Percentiles rank a stretch among this genome's conserved stretches.
Conservation (phyloP, 169 alveolate genomes). For the Plasmodium sp. region DNA sequence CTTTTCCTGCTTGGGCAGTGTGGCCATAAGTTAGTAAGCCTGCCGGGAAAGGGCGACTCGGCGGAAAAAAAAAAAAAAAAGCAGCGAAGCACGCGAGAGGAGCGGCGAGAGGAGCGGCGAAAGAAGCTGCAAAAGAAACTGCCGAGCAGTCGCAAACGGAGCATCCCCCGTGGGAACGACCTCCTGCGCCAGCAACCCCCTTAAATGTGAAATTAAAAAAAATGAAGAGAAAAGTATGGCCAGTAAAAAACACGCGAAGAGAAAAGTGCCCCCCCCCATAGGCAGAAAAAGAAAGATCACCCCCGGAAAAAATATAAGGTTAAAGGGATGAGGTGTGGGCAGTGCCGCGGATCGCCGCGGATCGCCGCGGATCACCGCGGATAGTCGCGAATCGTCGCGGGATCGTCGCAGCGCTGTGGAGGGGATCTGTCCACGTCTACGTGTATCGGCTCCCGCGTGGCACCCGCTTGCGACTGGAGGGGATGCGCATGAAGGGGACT, state of each 20-base stretch:
- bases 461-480: no score
- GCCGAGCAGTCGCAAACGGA: not conserved
- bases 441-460: no score
- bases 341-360: not conserved
- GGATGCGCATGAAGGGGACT: not conserved
- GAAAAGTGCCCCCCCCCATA: not conserved
- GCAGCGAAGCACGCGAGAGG: not conserved
- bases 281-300: not conserved
- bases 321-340: not conserved
- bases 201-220: not conserved
- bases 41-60: not conserved
- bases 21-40: not conserved
- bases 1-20: not conserved
- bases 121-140: no score
- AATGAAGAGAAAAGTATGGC: not conserved
- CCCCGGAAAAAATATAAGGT: not conserved
- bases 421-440: no score
- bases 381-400: not conserved
- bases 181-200: not conserved
- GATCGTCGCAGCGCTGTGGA: not conserved
- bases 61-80: not conserved
- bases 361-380: not conserved
- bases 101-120: no score
- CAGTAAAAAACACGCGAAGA: not conserved
- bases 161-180: no score